Evolutionary conservation across 768 basidiomycete species (phyloP).

Genomic region (Megacollybia marginata): DNA sequence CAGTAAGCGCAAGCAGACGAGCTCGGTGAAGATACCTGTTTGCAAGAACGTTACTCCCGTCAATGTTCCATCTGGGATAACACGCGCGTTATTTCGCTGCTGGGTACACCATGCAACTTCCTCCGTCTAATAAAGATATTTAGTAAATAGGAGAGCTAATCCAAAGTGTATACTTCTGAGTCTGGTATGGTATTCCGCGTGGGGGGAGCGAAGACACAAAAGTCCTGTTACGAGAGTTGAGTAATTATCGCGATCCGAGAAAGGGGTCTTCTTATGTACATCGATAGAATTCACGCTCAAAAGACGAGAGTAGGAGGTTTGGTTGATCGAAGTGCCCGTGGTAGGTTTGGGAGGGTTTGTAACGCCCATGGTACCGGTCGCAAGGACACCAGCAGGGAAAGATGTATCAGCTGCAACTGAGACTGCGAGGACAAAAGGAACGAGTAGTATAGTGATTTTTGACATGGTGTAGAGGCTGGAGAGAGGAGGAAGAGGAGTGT

Average conservation of each 20-base stretch:
- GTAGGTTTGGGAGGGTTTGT: slow-evolving; percentile 35
- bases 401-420: background rate
- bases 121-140: slow-evolving; percentile 19
- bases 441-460: too few species aligned
- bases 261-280: slow-evolving; percentile 12
- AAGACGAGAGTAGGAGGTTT: slow-evolving; percentile 31
- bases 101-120: slow-evolving; percentile 42
- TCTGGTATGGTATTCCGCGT: slow-evolving; percentile 22
- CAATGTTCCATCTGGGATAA: slow-evolving; percentile 37
- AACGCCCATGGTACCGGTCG: slow-evolving; percentile 31
- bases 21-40: slow-evolving; percentile 20
- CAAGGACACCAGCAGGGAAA: slow-evolving; percentile 29
- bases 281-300: slow-evolving; percentile 33
- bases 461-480: too few species aligned
- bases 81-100: slow-evolving; percentile 34
- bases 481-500: too few species aligned
- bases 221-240: slow-evolving; percentile 12
- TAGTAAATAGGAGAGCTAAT: background rate
- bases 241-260: background rate
- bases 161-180: slow-evolving; percentile 27
- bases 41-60: slow-evolving; percentile 34
- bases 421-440: too few species aligned
- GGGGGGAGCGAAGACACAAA: slow-evolving; percentile 37
- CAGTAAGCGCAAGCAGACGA: background rate
- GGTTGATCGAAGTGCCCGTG: slow-evolving; percentile 31